Evolutionary conservation across 1,284 basidiomycete genomes (phyloP).

Genomic region (Cystobasidiaceae sp.): DNA sequence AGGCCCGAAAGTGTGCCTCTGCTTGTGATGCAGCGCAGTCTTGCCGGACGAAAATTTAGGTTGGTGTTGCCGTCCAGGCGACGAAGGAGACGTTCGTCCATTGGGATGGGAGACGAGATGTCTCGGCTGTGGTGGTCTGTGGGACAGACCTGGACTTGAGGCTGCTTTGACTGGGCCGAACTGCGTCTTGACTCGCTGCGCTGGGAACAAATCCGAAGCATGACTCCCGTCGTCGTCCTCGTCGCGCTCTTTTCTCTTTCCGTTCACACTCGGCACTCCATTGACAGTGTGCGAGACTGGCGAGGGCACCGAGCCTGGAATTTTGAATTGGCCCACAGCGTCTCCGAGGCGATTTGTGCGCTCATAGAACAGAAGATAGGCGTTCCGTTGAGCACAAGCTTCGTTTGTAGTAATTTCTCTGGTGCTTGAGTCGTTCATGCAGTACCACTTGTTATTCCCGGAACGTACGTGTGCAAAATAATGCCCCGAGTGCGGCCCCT

Average conservation of each 20-base stretch:
- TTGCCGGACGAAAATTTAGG: no score
- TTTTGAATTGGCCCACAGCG: conserved; percentile 4
- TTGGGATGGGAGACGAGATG: no score
- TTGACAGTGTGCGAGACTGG: not conserved
- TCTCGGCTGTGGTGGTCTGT: no score
- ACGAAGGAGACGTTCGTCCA: no score
- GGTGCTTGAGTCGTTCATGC: conserved; percentile 90
- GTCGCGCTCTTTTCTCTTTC: conserved; percentile 26
- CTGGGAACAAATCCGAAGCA: not conserved
- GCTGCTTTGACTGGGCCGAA: not conserved
- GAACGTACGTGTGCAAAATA: conserved; percentile 84
- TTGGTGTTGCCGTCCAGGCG: no score
- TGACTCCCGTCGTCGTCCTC: not conserved
- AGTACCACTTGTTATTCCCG: conserved; percentile 69
- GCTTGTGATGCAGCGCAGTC: no score
- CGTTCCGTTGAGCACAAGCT: conserved; percentile 62
- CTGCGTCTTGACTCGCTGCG: conserved; percentile 10
- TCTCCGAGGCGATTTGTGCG: conserved; percentile 44
- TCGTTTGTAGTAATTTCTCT: conserved; percentile 49
- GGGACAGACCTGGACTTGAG: conserved; percentile 3
- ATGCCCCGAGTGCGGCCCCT: conserved; percentile 90
- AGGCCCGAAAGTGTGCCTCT: not conserved
- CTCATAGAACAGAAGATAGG: conserved; percentile 91
- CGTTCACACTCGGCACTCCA: not conserved
- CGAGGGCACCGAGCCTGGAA: not conserved